Evolutionary conservation across 2,329 filamentous ascomycete species (phyloP).

Genomic region (Xylariaceae sp.): DNA sequence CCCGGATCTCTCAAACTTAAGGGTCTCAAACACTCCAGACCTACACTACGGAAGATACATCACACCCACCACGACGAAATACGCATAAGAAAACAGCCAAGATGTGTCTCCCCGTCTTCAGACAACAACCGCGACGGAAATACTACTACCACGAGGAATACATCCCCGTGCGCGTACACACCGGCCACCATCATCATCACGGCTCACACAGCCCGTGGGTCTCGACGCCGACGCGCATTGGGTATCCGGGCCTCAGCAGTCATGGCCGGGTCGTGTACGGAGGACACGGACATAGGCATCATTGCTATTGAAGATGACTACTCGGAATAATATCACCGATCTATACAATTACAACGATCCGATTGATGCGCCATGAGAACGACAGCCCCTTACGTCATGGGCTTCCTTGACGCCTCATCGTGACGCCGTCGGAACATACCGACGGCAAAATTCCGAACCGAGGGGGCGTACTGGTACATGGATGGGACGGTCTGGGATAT

Average conservation of each 20-base stretch:
- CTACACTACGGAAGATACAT: background rate
- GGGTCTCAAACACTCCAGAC: too few relatives aligned
- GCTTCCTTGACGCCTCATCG: too few relatives aligned
- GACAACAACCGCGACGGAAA: conserved; percentile 37
- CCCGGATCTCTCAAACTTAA: too few relatives aligned
- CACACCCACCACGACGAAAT: conserved; percentile 12
- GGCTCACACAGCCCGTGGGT: conserved; percentile 30
- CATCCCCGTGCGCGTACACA: conserved; percentile 41
- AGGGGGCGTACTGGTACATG: too few relatives aligned
- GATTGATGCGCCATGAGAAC: background rate
- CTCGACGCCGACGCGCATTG: conserved; percentile 35
- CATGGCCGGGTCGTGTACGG: conserved; percentile 39
- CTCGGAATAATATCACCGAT: background rate
- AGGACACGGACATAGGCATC: conserved; percentile 34
- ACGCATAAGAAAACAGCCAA: conserved; percentile 20
- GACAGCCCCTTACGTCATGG: conserved; percentile 13
- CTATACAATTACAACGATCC: too few relatives aligned
- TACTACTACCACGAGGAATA: conserved; percentile 55
- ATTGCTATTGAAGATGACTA: conserved; percentile 18
- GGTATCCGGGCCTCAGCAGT: conserved; percentile 38
- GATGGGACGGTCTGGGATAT: too few relatives aligned
- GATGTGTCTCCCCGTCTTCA: conserved; percentile 45
- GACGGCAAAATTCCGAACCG: too few relatives aligned
- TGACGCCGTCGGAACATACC: too few relatives aligned
- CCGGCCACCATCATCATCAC: conserved; percentile 31